Conservation (phyloP, 805 yeast genomes). For the Kodamaea leandrae region DNA sequence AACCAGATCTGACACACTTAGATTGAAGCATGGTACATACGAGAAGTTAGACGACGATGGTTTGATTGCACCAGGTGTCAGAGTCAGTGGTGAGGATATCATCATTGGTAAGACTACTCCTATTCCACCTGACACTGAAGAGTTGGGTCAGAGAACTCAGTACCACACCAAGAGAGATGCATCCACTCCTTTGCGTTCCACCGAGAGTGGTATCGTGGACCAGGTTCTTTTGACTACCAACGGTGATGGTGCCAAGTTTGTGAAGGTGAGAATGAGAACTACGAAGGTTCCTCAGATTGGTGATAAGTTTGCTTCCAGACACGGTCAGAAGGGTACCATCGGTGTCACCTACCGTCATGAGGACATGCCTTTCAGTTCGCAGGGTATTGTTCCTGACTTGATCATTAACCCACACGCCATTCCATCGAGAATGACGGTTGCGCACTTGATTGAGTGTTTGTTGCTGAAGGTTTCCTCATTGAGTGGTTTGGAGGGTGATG, state of each 20-base stretch:
- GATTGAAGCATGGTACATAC: conserved; percentile 97
- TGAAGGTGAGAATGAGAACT: conserved; percentile 97
- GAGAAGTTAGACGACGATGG: conserved; percentile 99
- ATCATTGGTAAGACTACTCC: conserved; percentile 99
- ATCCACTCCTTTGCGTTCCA: conserved; percentile 92
- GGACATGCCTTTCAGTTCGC: conserved; percentile 96
- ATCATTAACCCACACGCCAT: conserved; percentile 99
- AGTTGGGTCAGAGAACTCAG: conserved; percentile 96
- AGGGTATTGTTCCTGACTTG: conserved; percentile 96
- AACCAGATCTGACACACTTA: conserved; percentile 85
- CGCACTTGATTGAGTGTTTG: conserved; percentile 97
- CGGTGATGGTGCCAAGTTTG: conserved; percentile 97
- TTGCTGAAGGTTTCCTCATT: conserved; percentile 91
- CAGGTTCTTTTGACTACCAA: conserved; percentile 95
- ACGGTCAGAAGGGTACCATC: conserved; percentile 99
- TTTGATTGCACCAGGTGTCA: conserved; percentile 93
- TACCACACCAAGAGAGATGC: conserved; percentile 99
- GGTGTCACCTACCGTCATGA: conserved; percentile 98
- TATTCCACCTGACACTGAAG: conserved; percentile 98
- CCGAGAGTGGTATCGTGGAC: conserved; percentile 98
- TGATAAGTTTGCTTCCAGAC: conserved; percentile 98
- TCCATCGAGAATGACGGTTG: conserved; percentile 99
- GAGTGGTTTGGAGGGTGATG: conserved; percentile 98
- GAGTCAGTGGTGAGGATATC: conserved; percentile 98
- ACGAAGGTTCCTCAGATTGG: conserved; percentile 99